Evolutionary conservation across 1,284 basidiomycete species (phyloP).

Genomic region (Leucoagaricus sp.): DNA sequence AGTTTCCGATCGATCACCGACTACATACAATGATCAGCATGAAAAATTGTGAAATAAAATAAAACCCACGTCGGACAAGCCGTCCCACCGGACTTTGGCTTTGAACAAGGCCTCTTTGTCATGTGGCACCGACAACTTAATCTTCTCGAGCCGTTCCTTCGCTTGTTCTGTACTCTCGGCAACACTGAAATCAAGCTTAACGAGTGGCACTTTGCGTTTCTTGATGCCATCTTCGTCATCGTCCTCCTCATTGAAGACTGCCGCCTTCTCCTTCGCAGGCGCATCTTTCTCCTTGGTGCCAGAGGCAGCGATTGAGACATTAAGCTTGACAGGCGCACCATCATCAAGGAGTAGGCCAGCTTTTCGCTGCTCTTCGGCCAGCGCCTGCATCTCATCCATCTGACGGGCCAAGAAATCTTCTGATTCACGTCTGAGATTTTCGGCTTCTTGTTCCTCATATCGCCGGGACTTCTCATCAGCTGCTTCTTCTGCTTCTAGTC

Average conservation of each 20-base stretch:
- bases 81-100: conserved; percentile 84
- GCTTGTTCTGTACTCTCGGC: conserved; percentile 77
- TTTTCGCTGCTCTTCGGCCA: conserved; percentile 85
- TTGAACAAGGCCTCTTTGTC: conserved; percentile 79
- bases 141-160: conserved; percentile 75
- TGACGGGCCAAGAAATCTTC: conserved; percentile 87
- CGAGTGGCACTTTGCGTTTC: conserved; percentile 78
- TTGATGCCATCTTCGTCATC: conserved; percentile 82
- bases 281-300: conserved; percentile 47
- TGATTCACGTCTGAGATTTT: conserved; percentile 81
- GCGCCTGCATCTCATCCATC: conserved; percentile 88
- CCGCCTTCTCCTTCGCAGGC: conserved; percentile 50
- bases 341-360: conserved; percentile 89
- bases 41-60: conserved; percentile 2
- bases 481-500: conserved; percentile 72
- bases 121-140: conserved; percentile 67
- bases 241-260: conserved; percentile 74
- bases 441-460: conserved; percentile 82
- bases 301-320: conserved; percentile 62
- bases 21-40: conserved; percentile 41
- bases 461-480: conserved; percentile 82
- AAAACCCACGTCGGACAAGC: conserved; percentile 72
- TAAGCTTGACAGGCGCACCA: conserved; percentile 83
- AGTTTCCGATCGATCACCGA: conserved; percentile 79
- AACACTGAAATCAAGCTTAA: conserved; percentile 84